Conservation (phyloP, 768 basidiomycete genomes). For the Lepiota subincarnata region DNA sequence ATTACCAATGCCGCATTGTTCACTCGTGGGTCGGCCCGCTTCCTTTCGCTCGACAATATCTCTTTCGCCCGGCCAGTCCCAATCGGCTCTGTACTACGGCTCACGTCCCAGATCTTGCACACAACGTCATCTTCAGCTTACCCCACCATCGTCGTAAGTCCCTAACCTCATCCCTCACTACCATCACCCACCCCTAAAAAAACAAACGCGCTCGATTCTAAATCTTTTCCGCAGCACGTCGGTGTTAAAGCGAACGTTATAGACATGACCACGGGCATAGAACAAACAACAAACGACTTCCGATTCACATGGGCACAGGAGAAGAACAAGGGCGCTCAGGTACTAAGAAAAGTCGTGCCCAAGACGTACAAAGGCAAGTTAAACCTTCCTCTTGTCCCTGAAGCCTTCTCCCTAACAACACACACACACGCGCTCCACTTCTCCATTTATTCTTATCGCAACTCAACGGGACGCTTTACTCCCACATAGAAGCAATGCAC, state of each 20-base stretch:
- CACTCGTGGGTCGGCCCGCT: constrained; percentile 60
- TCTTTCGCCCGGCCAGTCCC: constrained; percentile 78
- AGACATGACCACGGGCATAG: constrained; percentile 58
- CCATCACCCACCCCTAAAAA: neutral
- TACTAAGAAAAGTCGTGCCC: constrained; percentile 51
- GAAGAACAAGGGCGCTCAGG: constrained; percentile 26
- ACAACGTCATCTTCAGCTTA: constrained; percentile 46
- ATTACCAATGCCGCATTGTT: constrained; percentile 70
- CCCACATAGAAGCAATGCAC: constrained; percentile 67
- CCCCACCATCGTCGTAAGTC: constrained; percentile 57
- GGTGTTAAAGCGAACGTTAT: constrained; percentile 71
- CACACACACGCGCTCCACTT: neutral
- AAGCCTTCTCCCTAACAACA: neutral
- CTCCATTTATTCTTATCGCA: neutral
- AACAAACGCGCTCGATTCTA: neutral
- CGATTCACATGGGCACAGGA: constrained; percentile 67
- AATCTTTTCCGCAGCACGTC: constrained; percentile 47
- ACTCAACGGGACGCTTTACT: constrained; percentile 16
- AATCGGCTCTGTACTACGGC: constrained; percentile 75
- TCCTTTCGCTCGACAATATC: constrained; percentile 77
- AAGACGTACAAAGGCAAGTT: constrained; percentile 65
- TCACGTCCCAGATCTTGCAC: constrained; percentile 68
- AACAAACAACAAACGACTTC: constrained; percentile 72
- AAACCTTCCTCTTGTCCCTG: neutral
- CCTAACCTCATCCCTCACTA: neutral